Evolutionary conservation across 148 eudicot species (phyloP).

Genomic region (Pharnaceum exiguum): DNA sequence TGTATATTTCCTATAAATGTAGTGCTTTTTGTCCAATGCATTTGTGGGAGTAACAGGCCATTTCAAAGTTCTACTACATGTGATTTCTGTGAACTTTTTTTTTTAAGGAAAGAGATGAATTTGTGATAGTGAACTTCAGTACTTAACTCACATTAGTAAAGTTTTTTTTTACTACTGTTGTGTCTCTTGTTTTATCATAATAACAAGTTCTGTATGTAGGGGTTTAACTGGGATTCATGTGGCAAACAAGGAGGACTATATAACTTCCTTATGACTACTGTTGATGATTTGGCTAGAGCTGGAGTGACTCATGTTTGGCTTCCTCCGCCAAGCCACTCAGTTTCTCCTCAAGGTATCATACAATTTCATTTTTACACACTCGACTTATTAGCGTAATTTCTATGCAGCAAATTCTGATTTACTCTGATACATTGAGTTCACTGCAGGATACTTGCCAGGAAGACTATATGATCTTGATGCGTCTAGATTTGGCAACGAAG

Average conservation of each 20-base stretch:
- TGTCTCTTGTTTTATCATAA: too few relatives aligned
- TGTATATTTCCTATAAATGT: background rate
- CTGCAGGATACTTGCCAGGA: constrained; percentile 55
- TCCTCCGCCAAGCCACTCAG: constrained; percentile 62
- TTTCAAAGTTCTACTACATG: too few relatives aligned
- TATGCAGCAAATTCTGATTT: too few relatives aligned
- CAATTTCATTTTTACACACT: background rate
- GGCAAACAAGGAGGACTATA: constrained; percentile 55
- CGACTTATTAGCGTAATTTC: background rate
- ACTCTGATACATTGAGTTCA: too few relatives aligned
- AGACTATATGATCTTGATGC: constrained; percentile 52
- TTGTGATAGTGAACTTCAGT: too few relatives aligned
- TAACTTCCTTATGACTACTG: constrained; percentile 32
- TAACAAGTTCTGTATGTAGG: constrained; percentile 25
- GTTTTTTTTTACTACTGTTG: background rate
- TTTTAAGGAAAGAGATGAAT: too few relatives aligned
- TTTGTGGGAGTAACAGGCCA: too few relatives aligned
- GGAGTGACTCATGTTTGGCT: constrained; percentile 75
- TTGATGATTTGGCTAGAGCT: constrained; percentile 41
- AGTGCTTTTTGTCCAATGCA: background rate
- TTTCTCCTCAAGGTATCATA: constrained; percentile 46
- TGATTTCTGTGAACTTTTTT: too few relatives aligned
- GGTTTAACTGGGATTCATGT: constrained; percentile 66
- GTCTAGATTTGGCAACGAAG: constrained; percentile 43
- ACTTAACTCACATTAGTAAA: background rate